Evolutionary conservation across 2,329 filamentous ascomycete species (phyloP).

Genomic region (Dothideomycetes sp.): DNA sequence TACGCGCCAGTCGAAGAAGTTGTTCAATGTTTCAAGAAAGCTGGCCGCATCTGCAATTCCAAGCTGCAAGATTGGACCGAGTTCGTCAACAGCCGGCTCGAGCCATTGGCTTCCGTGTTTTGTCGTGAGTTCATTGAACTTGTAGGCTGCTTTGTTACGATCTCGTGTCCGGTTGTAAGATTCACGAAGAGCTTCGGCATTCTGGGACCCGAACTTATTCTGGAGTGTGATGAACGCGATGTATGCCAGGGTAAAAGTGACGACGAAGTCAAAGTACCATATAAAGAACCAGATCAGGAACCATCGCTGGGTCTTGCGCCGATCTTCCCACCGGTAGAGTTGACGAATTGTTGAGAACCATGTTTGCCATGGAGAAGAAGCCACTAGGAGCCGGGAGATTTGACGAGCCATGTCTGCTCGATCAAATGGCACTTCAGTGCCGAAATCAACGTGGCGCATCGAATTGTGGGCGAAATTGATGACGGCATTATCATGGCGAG

Average conservation of each 20-base stretch:
- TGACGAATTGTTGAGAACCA: conserved; percentile 25
- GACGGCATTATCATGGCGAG: conserved; percentile 1
- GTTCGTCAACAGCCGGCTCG: conserved; percentile 24
- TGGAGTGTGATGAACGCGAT: conserved; percentile 23
- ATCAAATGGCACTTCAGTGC: conserved; percentile 23
- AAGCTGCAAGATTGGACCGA: conserved; percentile 26
- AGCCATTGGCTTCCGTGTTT: conserved; percentile 27
- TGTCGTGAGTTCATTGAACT: conserved; percentile 26
- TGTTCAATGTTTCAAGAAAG: conserved; percentile 24
- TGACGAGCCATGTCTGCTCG: conserved; percentile 23
- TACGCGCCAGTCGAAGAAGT: conserved; percentile 26
- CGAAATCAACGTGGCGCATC: conserved; percentile 22
- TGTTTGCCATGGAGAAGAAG: conserved; percentile 29
- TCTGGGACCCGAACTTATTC: conserved; percentile 18
- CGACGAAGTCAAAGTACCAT: conserved; percentile 26
- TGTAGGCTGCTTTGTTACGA: conserved; percentile 18
- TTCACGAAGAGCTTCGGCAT: conserved; percentile 22
- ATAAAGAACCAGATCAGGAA: conserved; percentile 22
- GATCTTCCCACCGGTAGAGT: conserved; percentile 29
- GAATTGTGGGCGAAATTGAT: conserved; percentile 7
- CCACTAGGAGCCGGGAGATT: conserved; percentile 27
- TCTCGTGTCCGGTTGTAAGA: conserved; percentile 23
- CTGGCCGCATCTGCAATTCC: conserved; percentile 27
- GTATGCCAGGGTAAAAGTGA: conserved; percentile 24
- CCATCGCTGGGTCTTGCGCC: conserved; percentile 24